Base-by-base conservation (phyloP, 148 eudicot species). In the Amaranthus cruentus region DNA sequence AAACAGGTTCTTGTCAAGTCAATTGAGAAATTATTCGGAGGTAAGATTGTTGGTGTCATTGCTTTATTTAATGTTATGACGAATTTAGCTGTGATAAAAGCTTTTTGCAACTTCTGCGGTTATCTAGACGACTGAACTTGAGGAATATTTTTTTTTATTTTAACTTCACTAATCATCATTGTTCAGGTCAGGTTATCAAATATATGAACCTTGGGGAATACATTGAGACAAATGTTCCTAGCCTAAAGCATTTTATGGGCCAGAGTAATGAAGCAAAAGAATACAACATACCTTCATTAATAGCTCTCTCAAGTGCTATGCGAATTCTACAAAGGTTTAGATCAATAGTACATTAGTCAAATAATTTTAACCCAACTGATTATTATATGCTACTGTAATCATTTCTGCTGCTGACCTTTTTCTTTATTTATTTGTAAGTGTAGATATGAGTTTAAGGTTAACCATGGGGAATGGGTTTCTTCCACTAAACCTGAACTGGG, bases 391-490 rank as follows among this genome's bases (percentile, higher is more conserved):
- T 61, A 0, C 38, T 10, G 14, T 15, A 12, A 8, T 61, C 47
- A 15, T 58, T 55, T 66, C 49, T 54, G 67, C 14, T 55, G 63
- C 53, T 71, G 62, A 76, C 70, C 65, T 8, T 12, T 70, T 62
- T 9, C 11, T 55, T n/a, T 43, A 66, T 38, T 38, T 60, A 18
- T 68, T 66, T 57, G 61, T 69, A 79, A 72, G 55, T 44, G 13
- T 74, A 91, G 97, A 78, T 70, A 82, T 75, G 97, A 94, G 79
- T 91, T 94, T 79, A 94, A 89, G 86, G 84, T 81, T 47, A 94
- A 94, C 79, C 97, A 94, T 68, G 89, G 88, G 57, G 93, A 87
- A 71, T 94, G 98, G 98, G 83, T 91, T 47, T 75, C 73, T 71
- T 60, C 87, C 0, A 84, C 81, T 0, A 84, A 89, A 76, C 98